Evolutionary conservation across 768 basidiomycete genomes (phyloP), one percentile per base, ranked within the genome.

Genomic region (Ephemerocybe angulata): DNA sequence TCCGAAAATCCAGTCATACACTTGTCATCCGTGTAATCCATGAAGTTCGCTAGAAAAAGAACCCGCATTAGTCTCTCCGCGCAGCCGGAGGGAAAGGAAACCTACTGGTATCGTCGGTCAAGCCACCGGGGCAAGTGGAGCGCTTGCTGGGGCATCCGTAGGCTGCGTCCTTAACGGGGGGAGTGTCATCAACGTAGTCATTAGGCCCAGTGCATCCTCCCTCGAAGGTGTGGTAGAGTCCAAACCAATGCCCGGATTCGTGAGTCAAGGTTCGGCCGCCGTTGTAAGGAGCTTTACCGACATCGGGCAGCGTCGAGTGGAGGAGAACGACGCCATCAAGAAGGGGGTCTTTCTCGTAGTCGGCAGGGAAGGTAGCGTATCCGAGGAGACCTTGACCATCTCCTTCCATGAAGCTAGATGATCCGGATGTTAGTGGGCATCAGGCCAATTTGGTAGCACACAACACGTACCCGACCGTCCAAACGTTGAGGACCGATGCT

Each of bases 141-240:
- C 63, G 58, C 3, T 57, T 57, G 10, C 41, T 52, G 3, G 70
- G 70, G 59, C 70, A 72, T 12, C 70, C 69, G 4, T 60, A 65
- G 1, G 71, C 70, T n/a, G 71, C 59, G 15, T 62, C 62, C 4
- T 69, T 66, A 61, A 76, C 72, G 0, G 70, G 58, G 22, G 76
- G 74, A 0, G 74, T 77, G 55, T 76, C 76, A 3, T 63, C 65
- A 28, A 78, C 72, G 25, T 60, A 52, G 54, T 77, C 75, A 19
- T 74, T 76, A 4, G 63, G 54, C 40, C 67, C 67, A 50, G 61
- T 60, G 65, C 72, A 76, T 28, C 72, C 73, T 27, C 73, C 63
- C 64, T 82, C 74, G 74, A 81, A 83, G 25, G 81, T 81, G 60
- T 82, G 81, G 63, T 81, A 83, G 15, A 82, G 71, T 15, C 82